Evolutionary conservation across 345 rosid species (phyloP), one percentile per base, ranked within the genome.

Genomic region (Brassica juncea): DNA sequence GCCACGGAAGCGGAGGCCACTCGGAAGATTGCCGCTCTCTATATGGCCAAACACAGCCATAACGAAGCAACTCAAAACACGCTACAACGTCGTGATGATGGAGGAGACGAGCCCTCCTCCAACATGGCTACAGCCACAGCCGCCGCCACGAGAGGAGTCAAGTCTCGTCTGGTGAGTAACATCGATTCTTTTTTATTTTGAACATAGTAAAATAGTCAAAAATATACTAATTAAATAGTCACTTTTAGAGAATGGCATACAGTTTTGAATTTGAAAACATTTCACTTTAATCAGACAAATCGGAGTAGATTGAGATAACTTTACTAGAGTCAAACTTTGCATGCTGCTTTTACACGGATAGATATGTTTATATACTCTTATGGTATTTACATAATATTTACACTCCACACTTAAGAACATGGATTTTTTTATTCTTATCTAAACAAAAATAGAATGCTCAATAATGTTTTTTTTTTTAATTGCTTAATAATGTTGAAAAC

Each of bases 1-100:
- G 86, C 71, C 21, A 87, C 87, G 1, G 89, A 86, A 19, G 89
- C 80, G 0, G 94, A 93, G 71, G 90, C 86, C 0, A 92, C 94
- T 0, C 89, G 87, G 70, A 93, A 83, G 86, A 85, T 93, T 3
- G 84, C 42, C 1, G 78, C 81, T 61, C 54, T 77, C 4, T 73
- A 6, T 60, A 55, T 82, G 71, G 79, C 84, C 8, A 77, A 72
- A 55, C 84, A 77, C 32, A 73, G 12, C n/a, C 44, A 66, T 0
- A 57, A 54, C 0, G 61, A 71, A 6, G 37, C 6, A 8, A 27
- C 27, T 49, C 35, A 68, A 8, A 61, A 74, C 59, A 75, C 79
- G 28, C 25, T 19, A 15, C 70, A 16, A 4, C 70, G 12, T 68
- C 8, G 30, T 10, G 75, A 21, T 5, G 77, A 69, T 7, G 69